Evolutionary conservation across 1,139 yeast genomes (phyloP), one percentile per base, ranked within the genome.

Genomic region (Diutina pseudorugosa): DNA sequence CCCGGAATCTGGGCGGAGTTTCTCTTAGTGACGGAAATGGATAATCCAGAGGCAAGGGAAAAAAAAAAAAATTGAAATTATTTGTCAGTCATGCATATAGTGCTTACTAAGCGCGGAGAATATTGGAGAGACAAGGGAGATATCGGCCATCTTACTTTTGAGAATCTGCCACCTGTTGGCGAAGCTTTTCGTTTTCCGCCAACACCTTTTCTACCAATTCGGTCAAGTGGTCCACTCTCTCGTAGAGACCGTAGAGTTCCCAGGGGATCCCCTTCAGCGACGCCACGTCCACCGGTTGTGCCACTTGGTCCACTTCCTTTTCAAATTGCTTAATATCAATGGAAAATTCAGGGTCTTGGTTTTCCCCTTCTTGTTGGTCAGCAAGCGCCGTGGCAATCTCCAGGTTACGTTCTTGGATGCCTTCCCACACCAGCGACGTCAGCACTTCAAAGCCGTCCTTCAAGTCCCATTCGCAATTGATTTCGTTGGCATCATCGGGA

Each of bases 401-500:
- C 52, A 58, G 59, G 59, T 65, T 71, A 58, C 71, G 67, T 61
- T 65, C 73, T 55, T 65, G 72, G 54, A 67, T 76, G 36, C 64
- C 74, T 58, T 64, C 73, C 67, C 67, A 76, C 9, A 72, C 75
- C 43, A 60, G 53, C n/a, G 53, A 50, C 9, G 68, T 72, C 33
- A 57, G 58, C 40, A 63, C 61, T 51, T 75, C 77, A 61, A 75
- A 88, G 0, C 96, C 96, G 64, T 88, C 95, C 9, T 85, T 77
- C 59, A 88, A 71, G 59, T 85, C 88, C 95, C 95, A 88, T 62
- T 85, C 91, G 18, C 83, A 76, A 60, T 89, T 89, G 41, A 71
- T 62, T 61, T 86, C 94, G 63, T 87, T 87, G 25, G 91, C 89
- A 66, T 89, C 96, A 63, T 88, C 95, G 0, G 85, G 71, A 19